Conservation (phyloP, 371 early-diverging fungal species). For the Haplosporangium sp. region DNA sequence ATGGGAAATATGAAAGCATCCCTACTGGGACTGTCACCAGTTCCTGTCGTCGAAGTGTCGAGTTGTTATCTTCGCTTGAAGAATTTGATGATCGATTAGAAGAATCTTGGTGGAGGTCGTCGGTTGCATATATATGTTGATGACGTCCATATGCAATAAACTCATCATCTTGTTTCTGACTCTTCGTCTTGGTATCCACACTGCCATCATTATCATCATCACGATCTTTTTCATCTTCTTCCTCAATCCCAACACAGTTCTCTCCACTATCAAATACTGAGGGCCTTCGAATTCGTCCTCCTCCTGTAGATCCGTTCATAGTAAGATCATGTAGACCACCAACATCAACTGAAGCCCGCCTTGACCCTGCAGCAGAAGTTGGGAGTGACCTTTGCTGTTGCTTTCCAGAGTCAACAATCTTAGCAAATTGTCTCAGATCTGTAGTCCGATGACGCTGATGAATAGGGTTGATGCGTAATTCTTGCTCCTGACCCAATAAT, state of each 20-base stretch:
- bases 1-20: conserved; percentile 49
- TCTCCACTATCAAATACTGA: conserved; percentile 1
- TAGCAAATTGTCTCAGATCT: conserved; percentile 33
- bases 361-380: conserved; percentile 29
- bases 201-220: background rate
- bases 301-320: conserved; percentile 6
- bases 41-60: conserved; percentile 30
- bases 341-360: conserved; percentile 32
- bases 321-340: background rate
- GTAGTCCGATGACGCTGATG: conserved; percentile 40
- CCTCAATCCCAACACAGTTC: conserved; percentile 11
- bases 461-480: conserved; percentile 43
- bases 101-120: conserved; percentile 3
- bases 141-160: conserved; percentile 43
- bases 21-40: conserved; percentile 49
- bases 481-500: conserved; percentile 20
- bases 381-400: conserved; percentile 1
- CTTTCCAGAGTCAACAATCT: background rate
- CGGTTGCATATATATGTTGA: conserved; percentile 37
- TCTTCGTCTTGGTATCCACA: too few relatives aligned
- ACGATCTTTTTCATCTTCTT: conserved; percentile 11
- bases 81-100: background rate
- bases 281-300: background rate
- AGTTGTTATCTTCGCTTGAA: background rate
- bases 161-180: background rate